Conservation (phyloP, 108 stramenopile genomes). For the Nitzschia inconspicua region DNA sequence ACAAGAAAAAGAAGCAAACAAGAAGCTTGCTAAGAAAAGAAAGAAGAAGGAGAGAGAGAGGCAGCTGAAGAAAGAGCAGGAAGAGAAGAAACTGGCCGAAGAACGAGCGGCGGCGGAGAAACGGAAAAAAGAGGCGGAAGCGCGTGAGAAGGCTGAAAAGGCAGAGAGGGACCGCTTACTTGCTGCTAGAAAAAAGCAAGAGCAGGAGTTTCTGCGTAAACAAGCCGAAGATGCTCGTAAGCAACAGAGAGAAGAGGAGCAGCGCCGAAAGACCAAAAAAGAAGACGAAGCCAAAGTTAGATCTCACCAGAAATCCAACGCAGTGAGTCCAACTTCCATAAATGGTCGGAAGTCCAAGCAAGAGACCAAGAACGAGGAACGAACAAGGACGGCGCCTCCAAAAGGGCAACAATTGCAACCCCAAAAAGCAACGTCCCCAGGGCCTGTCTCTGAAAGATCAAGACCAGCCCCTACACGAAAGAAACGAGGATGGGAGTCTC, state of each 20-base stretch:
- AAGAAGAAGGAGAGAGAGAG: conserved; percentile 86
- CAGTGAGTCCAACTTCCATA: no score
- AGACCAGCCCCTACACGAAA: not conserved
- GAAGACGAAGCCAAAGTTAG: conserved; percentile 20
- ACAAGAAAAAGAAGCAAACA: conserved; percentile 65
- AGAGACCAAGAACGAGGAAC: no score
- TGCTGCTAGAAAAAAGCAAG: conserved; percentile 27
- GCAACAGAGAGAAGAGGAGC: conserved; percentile 29
- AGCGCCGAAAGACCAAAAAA: conserved; percentile 17
- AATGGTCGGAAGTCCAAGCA: no score
- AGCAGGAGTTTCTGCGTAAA: conserved; percentile 39
- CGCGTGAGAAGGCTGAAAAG: conserved; percentile 38
- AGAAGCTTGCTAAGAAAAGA: conserved; percentile 81
- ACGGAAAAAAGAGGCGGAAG: conserved; percentile 42
- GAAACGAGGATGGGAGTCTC: conserved; percentile 10
- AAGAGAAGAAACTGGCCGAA: conserved; percentile 59
- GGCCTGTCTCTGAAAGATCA: not conserved
- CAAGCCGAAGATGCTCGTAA: conserved; percentile 16
- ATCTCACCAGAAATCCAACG: no score
- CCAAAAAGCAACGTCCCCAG: not conserved
- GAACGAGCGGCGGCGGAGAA: conserved; percentile 47
- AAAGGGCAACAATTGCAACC: no score
- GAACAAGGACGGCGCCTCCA: no score
- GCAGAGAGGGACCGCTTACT: conserved; percentile 36
- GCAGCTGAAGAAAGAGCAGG: conserved; percentile 69